phyloP scores from a whole-genome alignment of 2,329 filamentous ascomycete species.

The Dothidotthia symphoricarpi region DNA sequence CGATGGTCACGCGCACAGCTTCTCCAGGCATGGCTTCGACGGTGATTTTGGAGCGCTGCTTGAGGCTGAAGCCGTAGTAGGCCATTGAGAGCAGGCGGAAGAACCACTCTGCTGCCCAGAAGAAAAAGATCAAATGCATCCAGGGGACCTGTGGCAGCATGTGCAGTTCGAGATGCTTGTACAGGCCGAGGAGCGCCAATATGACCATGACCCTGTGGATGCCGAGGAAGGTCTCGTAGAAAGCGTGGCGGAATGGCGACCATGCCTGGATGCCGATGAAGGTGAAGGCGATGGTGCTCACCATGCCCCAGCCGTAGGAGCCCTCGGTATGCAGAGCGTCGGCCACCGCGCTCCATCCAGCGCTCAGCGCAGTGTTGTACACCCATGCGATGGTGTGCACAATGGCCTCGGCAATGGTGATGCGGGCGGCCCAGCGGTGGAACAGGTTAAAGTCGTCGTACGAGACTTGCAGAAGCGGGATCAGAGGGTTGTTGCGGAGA shows the following conservation, averaged over 20 bases:
- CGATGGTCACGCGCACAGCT: slow-evolving; percentile 61
- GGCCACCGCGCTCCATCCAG: slow-evolving; percentile 60
- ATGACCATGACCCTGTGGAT: slow-evolving; percentile 75
- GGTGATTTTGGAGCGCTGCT: slow-evolving; percentile 52
- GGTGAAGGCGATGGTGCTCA: slow-evolving; percentile 60
- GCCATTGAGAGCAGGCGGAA: slow-evolving; percentile 51
- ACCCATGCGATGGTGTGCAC: slow-evolving; percentile 72
- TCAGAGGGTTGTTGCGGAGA: slow-evolving; percentile 89
- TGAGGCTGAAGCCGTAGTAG: slow-evolving; percentile 55
- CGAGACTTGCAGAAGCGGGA: slow-evolving; percentile 75
- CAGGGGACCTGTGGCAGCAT: slow-evolving; percentile 68
- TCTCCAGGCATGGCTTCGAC: slow-evolving; percentile 61
- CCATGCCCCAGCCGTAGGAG: slow-evolving; percentile 65
- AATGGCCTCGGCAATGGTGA: slow-evolving; percentile 67
- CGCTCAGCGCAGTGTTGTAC: slow-evolving; percentile 61
- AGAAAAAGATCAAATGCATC: slow-evolving; percentile 68
- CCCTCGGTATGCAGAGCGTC: slow-evolving; percentile 56
- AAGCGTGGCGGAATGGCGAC: slow-evolving; percentile 84
- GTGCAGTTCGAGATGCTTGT: slow-evolving; percentile 72
- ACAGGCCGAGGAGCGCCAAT: slow-evolving; percentile 67
- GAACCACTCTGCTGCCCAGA: slow-evolving; percentile 71
- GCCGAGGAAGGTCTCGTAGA: slow-evolving; percentile 95
- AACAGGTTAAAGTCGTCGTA: slow-evolving; percentile 96
- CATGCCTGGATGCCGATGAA: slow-evolving; percentile 68
- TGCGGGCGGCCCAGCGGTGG: slow-evolving; percentile 78